Conservation (phyloP, 441 rosid genomes). For the Mallotus repandus region DNA sequence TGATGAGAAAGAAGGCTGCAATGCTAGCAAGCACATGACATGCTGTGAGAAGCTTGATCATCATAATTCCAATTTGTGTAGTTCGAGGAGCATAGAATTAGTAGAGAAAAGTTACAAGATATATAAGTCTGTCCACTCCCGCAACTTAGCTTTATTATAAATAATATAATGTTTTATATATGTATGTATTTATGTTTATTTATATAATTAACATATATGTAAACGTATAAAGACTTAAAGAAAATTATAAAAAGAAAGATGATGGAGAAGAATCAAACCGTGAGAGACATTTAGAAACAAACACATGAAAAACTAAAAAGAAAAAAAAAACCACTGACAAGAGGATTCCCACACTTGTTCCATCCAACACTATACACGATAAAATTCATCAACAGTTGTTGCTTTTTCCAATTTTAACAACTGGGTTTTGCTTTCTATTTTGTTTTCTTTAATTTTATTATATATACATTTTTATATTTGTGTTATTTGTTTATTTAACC, state of each 20-base stretch:
- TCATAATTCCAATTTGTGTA: conserved; percentile 27
- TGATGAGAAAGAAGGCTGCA: neutral
- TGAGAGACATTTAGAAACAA: conserved; percentile 28
- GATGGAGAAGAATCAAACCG: conserved; percentile 30
- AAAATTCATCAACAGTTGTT: conserved; percentile 20
- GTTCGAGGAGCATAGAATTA: conserved; percentile 32
- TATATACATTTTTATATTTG: neutral
- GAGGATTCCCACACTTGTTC: conserved; percentile 46
- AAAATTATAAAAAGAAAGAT: neutral
- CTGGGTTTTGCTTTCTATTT: neutral
- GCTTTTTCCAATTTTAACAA: conserved; percentile 27
- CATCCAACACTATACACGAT: conserved; percentile 47
- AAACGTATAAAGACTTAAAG: neutral
- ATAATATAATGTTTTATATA: too few species aligned
- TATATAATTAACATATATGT: neutral
- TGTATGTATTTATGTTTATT: neutral
- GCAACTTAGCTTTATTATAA: neutral
- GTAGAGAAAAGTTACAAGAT: neutral
- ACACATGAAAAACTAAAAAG: conserved; percentile 10
- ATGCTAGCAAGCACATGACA: conserved; percentile 30
- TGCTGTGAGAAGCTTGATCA: conserved; percentile 21
- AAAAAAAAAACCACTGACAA: conserved; percentile 32
- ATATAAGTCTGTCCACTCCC: neutral
- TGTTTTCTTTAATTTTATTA: neutral
- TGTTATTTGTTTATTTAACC: conserved; percentile 7